Conservation (phyloP, 2,329 filamentous ascomycete species). For the Aspergillus persii region DNA sequence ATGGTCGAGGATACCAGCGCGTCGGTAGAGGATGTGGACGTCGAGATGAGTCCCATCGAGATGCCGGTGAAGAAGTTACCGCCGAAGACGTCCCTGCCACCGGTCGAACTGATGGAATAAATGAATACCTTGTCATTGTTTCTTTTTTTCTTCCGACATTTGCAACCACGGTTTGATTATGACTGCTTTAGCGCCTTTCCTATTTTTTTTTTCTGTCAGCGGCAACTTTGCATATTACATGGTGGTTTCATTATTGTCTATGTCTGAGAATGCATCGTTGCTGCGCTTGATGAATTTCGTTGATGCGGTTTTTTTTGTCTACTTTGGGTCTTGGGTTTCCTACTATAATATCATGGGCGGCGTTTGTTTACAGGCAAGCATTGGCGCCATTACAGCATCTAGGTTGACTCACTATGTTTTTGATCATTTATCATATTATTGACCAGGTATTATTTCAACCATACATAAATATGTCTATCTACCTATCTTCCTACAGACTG, state of each 20-base stretch:
- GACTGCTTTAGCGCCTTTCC: constrained; percentile 8
- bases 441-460: too few species aligned
- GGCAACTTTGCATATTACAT: neutral
- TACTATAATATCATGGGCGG: neutral
- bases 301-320: neutral
- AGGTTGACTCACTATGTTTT: neutral
- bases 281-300: neutral
- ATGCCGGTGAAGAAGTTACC: constrained; percentile 44
- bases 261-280: neutral
- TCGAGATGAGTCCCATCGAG: constrained; percentile 44
- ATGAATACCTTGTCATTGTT: constrained; percentile 12
- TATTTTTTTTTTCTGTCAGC: neutral
- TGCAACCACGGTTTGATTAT: neutral
- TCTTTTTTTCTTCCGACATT: neutral
- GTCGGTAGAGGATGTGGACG: constrained; percentile 47
- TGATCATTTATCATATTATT: neutral
- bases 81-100: constrained; percentile 54
- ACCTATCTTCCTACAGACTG: neutral
- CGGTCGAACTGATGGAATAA: constrained; percentile 56
- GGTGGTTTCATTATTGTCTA: neutral
- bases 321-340: neutral
- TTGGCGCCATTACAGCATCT: neutral
- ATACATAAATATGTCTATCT: too few species aligned
- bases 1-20: constrained; percentile 61
- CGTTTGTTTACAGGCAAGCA: neutral